These are phyloP conservation scores for Globisporangium takayamanum DNA, from an alignment of 352 stramenopile species.

Conservation along the genomic window DNA sequence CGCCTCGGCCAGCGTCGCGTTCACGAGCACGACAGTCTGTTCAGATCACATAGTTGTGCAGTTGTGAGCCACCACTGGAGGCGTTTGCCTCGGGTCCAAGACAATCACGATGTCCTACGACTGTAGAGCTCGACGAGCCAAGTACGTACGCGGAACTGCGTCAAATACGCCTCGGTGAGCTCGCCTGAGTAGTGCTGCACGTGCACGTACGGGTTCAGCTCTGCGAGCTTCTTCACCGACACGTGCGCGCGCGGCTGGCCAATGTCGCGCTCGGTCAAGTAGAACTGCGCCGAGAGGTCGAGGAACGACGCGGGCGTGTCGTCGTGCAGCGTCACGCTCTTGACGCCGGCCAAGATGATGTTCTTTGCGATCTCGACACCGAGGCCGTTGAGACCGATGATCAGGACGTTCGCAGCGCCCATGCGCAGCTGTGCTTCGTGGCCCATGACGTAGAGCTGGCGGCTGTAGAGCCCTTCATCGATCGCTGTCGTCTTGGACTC, in stretches of 20 bases:
- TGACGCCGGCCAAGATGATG: constrained; percentile 95
- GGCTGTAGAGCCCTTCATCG: constrained; percentile 86
- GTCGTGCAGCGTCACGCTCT: constrained; percentile 95
- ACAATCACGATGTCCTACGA: not conserved
- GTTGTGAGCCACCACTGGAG: not conserved
- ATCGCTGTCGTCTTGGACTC: constrained; percentile 37
- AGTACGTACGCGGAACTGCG: constrained; percentile 58
- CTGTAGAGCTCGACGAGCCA: not conserved
- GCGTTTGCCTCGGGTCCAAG: no score
- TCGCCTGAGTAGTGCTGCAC: constrained; percentile 59
- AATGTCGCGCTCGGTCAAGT: constrained; percentile 88
- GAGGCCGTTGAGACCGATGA: constrained; percentile 93
- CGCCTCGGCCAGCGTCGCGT: constrained; percentile 62
- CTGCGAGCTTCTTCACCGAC: constrained; percentile 87
- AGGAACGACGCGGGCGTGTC: constrained; percentile 69
- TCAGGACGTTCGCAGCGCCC: constrained; percentile 91
- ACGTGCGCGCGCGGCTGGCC: constrained; percentile 79
- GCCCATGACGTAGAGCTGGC: constrained; percentile 99
- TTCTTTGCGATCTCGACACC: constrained; percentile 98
- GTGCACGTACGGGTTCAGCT: constrained; percentile 97
- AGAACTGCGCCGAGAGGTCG: constrained; percentile 96
- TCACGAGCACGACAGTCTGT: constrained; percentile 83
- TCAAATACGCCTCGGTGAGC: constrained; percentile 67
- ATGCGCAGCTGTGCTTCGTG: constrained; percentile 97
- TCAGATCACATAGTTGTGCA: not conserved